phyloP scores from a whole-genome alignment of 2,329 filamentous ascomycete species.

The Hypocreales sp. region DNA sequence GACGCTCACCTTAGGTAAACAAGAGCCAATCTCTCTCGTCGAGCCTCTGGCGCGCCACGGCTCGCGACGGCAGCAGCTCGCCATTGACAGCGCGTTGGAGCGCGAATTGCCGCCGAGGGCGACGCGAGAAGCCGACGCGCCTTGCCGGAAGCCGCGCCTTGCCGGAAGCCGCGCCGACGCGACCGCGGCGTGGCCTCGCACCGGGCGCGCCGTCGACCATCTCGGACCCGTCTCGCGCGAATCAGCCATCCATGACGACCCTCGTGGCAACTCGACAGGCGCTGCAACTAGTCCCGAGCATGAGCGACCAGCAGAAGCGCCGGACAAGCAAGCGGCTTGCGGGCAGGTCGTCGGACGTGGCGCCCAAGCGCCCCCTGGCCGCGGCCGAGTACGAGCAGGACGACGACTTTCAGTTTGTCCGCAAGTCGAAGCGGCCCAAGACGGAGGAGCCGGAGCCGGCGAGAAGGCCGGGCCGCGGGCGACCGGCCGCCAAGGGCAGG shows the following conservation, averaged over 20 bases:
- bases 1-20: too few relatives aligned
- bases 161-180: too few relatives aligned
- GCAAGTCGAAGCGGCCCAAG: slow-evolving; percentile 50
- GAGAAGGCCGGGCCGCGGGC: slow-evolving; percentile 23
- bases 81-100: too few relatives aligned
- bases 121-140: too few relatives aligned
- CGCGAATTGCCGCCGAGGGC: too few relatives aligned
- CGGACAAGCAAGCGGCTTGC: slow-evolving; percentile 50
- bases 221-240: too few relatives aligned
- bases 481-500: slow-evolving; percentile 13
- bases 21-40: too few relatives aligned
- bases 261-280: slow-evolving; percentile 47
- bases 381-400: slow-evolving; percentile 48
- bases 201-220: too few relatives aligned
- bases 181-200: too few relatives aligned
- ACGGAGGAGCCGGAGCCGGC: slow-evolving; percentile 30
- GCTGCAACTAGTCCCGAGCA: slow-evolving; percentile 53
- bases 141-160: too few relatives aligned
- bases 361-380: slow-evolving; percentile 11
- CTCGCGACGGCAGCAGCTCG: too few relatives aligned
- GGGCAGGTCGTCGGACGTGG: slow-evolving; percentile 26
- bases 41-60: too few relatives aligned
- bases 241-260: slow-evolving; percentile 52
- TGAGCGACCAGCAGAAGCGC: slow-evolving; percentile 48
- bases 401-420: slow-evolving; percentile 63